phyloP scores from a whole-genome alignment of 768 basidiomycete species.

The Trametes sanguinea region DNA sequence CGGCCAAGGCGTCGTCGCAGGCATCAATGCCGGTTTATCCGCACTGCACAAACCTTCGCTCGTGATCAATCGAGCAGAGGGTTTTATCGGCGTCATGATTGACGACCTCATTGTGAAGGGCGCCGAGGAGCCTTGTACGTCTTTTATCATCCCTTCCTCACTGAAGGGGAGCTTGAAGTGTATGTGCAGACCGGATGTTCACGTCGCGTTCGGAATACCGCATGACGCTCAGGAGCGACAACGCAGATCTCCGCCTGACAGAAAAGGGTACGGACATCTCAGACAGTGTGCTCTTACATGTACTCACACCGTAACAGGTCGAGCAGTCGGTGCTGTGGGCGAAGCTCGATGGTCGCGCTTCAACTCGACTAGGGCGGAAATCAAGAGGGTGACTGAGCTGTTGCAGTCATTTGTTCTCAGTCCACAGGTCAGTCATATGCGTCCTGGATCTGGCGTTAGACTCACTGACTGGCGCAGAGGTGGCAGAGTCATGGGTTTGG shows the following conservation, averaged over 20 bases:
- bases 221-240: conserved; percentile 85
- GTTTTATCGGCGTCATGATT: conserved; percentile 87
- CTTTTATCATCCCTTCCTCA: too few relatives aligned
- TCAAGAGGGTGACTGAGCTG: conserved; percentile 37
- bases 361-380: conserved; percentile 33
- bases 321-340: conserved; percentile 43
- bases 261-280: conserved; percentile 54
- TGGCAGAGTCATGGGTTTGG: conserved; percentile 47
- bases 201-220: conserved; percentile 90
- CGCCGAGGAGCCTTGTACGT: conserved; percentile 86
- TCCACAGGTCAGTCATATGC: conserved; percentile 40
- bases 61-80: conserved; percentile 78
- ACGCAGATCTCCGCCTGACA: conserved; percentile 83
- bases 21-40: conserved; percentile 82
- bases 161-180: not conserved
- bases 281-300: too few relatives aligned
- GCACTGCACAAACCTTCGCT: conserved; percentile 59
- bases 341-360: conserved; percentile 47
- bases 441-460: too few relatives aligned
- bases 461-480: conserved; percentile 29
- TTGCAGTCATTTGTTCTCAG: conserved; percentile 39
- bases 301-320: conserved; percentile 33
- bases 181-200: conserved; percentile 81
- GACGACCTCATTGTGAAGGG: conserved; percentile 90
- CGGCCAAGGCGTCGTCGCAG: conserved; percentile 86